Percentiles rank a stretch among this genome's conserved stretches.
phyloP scores from a whole-genome alignment of 2,329 filamentous ascomycete species.

The Akanthomyces dipterigenus region DNA sequence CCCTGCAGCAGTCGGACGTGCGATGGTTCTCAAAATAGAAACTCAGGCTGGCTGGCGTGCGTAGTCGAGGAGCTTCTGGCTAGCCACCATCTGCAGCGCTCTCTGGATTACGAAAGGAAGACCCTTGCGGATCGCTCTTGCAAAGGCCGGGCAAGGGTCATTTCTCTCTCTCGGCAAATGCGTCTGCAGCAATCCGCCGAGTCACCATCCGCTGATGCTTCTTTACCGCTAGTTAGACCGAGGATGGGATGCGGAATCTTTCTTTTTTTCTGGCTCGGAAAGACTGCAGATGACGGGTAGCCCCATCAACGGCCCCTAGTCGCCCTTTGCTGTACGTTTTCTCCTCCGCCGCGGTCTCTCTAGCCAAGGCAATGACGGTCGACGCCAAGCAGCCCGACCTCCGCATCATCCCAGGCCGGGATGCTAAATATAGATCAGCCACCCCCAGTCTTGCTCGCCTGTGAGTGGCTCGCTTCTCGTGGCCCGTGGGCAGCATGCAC shows the following conservation, averaged over 20 bases:
- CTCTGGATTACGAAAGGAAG: not conserved
- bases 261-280: not conserved
- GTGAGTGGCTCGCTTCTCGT: not conserved
- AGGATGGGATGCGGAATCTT: not conserved
- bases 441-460: not conserved
- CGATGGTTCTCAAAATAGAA: not conserved
- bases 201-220: not conserved
- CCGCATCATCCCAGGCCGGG: not conserved
- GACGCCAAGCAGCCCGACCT: not conserved
- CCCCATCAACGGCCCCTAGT: not conserved
- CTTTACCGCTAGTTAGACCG: not conserved
- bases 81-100: not conserved
- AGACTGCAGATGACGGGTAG: not conserved
- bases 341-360: not conserved
- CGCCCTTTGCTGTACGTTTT: not conserved
- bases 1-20: not conserved
- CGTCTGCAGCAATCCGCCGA: not conserved
- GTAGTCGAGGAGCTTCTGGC: not conserved
- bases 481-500: too few species aligned
- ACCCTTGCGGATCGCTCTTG: not conserved
- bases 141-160: not conserved
- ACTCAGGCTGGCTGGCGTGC: not conserved
- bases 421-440: constrained; percentile 2
- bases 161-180: not conserved
- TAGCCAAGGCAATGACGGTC: not conserved